These are phyloP conservation scores for Phlebiopsis flavidoalba DNA, from an alignment of 768 basidiomycete species.

Conservation along the genomic window DNA sequence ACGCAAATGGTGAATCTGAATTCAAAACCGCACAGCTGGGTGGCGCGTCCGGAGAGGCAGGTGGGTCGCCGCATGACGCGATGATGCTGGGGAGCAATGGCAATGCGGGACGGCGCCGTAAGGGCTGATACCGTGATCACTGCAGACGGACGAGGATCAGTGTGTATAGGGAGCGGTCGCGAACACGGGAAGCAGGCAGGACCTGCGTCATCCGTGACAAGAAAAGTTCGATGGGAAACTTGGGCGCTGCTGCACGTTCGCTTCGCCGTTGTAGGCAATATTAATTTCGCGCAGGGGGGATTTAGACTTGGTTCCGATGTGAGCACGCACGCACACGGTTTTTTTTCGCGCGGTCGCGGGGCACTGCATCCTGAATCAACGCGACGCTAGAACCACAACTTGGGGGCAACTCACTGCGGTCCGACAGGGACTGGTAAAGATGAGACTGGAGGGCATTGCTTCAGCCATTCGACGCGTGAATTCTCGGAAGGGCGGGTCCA, in stretches of 20 bases:
- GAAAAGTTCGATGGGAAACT: neutral
- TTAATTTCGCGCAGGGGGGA: neutral
- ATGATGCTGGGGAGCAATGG: neutral
- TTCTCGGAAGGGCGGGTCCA: neutral
- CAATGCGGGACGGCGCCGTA: neutral
- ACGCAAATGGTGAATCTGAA: neutral
- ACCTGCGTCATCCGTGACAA: slow-evolving; percentile 6
- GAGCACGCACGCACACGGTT: neutral
- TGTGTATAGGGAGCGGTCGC: neutral
- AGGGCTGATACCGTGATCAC: neutral
- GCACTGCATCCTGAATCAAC: neutral
- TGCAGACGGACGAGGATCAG: neutral
- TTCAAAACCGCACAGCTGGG: neutral
- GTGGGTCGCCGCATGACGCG: neutral
- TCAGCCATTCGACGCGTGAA: neutral
- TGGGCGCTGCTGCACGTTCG: neutral
- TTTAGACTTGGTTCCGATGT: neutral
- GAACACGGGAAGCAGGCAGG: slow-evolving; percentile 8
- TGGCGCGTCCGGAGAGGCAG: neutral
- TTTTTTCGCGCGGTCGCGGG: neutral
- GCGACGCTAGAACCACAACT: neutral
- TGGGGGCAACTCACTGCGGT: neutral
- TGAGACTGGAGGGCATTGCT: neutral
- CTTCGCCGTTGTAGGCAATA: neutral
- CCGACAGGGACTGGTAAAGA: neutral